Base-by-base conservation (phyloP, 495 filamentous ascomycete species). In the Sordaria brevicollis region DNA sequence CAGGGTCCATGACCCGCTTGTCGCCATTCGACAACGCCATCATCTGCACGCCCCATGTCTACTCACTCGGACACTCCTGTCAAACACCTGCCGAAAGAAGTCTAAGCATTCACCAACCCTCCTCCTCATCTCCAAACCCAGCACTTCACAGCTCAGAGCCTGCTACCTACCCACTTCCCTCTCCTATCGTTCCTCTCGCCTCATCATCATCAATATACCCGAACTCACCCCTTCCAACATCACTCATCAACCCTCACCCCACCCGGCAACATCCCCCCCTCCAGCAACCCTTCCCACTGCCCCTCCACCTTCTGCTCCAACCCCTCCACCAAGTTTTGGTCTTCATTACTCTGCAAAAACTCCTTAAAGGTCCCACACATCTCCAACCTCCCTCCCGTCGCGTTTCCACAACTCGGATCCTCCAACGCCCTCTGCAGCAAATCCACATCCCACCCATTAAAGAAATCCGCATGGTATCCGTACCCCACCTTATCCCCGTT, bases 371-470 rank as follows among this genome's bases (percentile, higher is more conserved):
- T 70, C 8, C 74, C 76, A 75, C 89, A 91, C 39, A 80, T 74
- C 13, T 82, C 73, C n/a, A 87, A 77, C 11, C 38, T 13, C 0
- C 72, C 72, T 0, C 72, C 72, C 1, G 62, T 71, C 13, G 77
- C 78, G 70, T 79, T 82, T 25, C 79, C 74, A 65, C 75, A 78
- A 49, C 76, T 80, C 75, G 86, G 88, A 19, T 77, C 76, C 39
- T 83, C 70, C 68, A 88, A 71, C 21, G 82, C 87, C 25, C 78
- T 76, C 70, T 89, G 79, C 35, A 87, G 79, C 43, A 82, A 74
- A 0, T 79, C 73, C 13, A 83, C 78, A 71, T 91, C 82, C 87
- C 90, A 92, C 54, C 89, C 90, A 71, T 91, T 88, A 57, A 91
- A 74, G 74, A 89, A 89, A 75, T 89, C 88, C 38, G 80, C 84